Evolutionary conservation across 352 stramenopile genomes (phyloP), one percentile per base, ranked within the genome.

Genomic region (Pythium pectinolyticum): DNA sequence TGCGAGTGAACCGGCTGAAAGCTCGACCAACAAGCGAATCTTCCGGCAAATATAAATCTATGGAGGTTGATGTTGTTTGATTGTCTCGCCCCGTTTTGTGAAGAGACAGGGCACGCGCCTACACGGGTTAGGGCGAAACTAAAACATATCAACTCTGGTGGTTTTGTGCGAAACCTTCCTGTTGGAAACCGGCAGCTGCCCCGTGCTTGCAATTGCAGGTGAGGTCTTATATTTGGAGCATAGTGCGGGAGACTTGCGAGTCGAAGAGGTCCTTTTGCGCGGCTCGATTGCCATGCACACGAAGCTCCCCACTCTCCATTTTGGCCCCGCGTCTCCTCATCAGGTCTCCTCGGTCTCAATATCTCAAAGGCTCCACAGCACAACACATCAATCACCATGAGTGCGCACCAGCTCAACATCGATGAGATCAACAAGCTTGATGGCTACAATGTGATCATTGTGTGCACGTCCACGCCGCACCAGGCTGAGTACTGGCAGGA

Each of bases 401-500:
- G 65, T 43, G 67, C 75, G 8, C 84, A 93, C 69, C 77, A 90
- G 73, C 80, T 76, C 73, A 92, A 90, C 77, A 94, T 96, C 53
- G 73, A 89, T 32, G 77, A 86, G 66, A 96, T 94, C 81, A 94
- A 94, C 67, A 54, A 69, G 48, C 81, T 96, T n/a, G 75, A 91
- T 35, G 88, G 88, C 52, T 99, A 96, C 75, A 95, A 99, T 63
- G 94, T 99, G 37, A 86, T 98, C 66, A 98, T 99, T 57, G 92
- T 99, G 56, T 99, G 97, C 82, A 98, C 94, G 27, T 98, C 95
- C 19, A 98, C 97, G 70, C 88, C 96, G 61, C 83, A 97, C 61
- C 96, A 99, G 80, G 95, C 97, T 15, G 74, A 82, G 34, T 99
- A 99, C 82, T 99, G 97, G 97, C 97, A 98, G 76, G 81, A 97